These are phyloP conservation scores for Colletotrichum sp. DNA, from an alignment of 2,329 filamentous ascomycete genomes.

Conservation along the genomic window DNA sequence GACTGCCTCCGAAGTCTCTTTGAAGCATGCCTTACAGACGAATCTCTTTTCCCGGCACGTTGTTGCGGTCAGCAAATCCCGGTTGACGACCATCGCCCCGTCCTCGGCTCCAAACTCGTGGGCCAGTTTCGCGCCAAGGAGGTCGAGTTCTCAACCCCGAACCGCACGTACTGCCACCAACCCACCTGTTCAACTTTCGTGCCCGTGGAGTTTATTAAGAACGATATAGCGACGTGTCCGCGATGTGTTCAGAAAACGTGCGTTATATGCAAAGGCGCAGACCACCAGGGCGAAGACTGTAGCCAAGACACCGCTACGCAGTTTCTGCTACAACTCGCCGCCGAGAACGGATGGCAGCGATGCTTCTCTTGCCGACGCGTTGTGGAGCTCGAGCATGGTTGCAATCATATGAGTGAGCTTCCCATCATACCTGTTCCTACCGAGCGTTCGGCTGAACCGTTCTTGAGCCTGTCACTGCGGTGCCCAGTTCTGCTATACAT, in stretches of 20 bases:
- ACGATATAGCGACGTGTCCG: slow-evolving; percentile 43
- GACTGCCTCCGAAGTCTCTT: slow-evolving; percentile 53
- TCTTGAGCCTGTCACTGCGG: slow-evolving; percentile 34
- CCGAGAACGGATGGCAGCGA: not conserved
- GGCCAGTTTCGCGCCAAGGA: slow-evolving; percentile 47
- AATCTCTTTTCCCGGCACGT: slow-evolving; percentile 58
- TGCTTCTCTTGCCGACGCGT: not conserved
- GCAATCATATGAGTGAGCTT: not conserved
- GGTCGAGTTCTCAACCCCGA: slow-evolving; percentile 50
- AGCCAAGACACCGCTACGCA: not conserved
- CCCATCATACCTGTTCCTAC: no score
- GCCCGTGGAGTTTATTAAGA: slow-evolving; percentile 29
- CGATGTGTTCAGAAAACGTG: slow-evolving; percentile 53
- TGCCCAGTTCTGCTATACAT: slow-evolving; percentile 55
- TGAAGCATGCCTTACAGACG: slow-evolving; percentile 46
- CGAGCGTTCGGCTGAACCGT: no score
- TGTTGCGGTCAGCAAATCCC: slow-evolving; percentile 54
- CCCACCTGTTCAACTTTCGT: slow-evolving; percentile 53
- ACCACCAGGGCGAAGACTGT: not conserved
- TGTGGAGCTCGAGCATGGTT: not conserved
- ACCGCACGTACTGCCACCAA: slow-evolving; percentile 57
- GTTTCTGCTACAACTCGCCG: not conserved
- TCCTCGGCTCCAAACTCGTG: slow-evolving; percentile 27
- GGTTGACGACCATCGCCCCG: slow-evolving; percentile 23
- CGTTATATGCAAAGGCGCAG: not conserved